Evolutionary conservation across 345 rosid genomes (phyloP).

Genomic region (Cardamine occulta): DNA sequence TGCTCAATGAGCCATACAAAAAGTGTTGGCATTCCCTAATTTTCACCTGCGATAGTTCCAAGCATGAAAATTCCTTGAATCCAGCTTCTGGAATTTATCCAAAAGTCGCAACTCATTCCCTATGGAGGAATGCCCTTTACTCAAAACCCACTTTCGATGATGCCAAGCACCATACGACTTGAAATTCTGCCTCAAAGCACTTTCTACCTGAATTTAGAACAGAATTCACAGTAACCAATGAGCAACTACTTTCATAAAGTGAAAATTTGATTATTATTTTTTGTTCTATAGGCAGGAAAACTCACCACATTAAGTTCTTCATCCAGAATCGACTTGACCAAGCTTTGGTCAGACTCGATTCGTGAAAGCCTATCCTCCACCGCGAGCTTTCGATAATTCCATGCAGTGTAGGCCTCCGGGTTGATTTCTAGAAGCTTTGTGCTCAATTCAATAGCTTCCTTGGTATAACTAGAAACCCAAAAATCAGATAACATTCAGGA

Average conservation of each 20-base stretch:
- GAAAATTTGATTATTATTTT: not conserved
- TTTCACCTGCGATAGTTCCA: conserved; percentile 92
- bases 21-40: not conserved
- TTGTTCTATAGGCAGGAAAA: conserved; percentile 6
- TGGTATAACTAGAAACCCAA: conserved; percentile 57
- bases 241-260: not conserved
- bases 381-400: conserved; percentile 92
- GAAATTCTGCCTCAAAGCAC: conserved; percentile 70
- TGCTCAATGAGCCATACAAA: not conserved
- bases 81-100: conserved; percentile 62
- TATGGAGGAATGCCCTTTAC: conserved; percentile 73
- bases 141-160: conserved; percentile 89
- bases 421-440: conserved; percentile 81
- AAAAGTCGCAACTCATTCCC: conserved; percentile 66
- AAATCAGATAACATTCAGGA: conserved; percentile 1
- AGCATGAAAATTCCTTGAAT: conserved; percentile 87
- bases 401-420: conserved; percentile 83
- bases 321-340: conserved; percentile 60
- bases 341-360: conserved; percentile 49
- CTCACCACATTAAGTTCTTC: conserved; percentile 75
- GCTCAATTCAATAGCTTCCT: conserved; percentile 80
- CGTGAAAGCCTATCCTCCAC: conserved; percentile 54
- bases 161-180: conserved; percentile 96
- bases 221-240: conserved; percentile 9
- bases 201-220: conserved; percentile 61